Base-by-base conservation (phyloP, 768 basidiomycete species). In the Fomitopsis pulvina region DNA sequence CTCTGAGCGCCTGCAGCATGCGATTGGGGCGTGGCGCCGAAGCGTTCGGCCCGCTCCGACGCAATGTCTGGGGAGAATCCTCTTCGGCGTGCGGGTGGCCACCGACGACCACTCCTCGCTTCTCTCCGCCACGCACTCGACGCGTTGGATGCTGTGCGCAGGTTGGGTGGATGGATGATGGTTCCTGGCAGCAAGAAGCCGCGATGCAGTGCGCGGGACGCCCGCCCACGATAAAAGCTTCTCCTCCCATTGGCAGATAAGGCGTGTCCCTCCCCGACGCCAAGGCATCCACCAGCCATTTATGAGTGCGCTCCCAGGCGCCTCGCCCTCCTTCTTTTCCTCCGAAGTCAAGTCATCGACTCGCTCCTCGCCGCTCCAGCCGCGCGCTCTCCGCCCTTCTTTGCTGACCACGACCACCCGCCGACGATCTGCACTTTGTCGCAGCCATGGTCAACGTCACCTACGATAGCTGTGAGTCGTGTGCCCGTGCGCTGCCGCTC, bases 401-500 rank as follows among this genome's bases (percentile, higher is more conserved):
- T 32, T 14, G 11, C 55, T 47, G 24, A 47, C 49, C 7, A 20
- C 45, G 18, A 18, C 39, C 50, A 18, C 11, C 16, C 37, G 22
- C 46, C 46, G 37, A 48, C 45, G 24, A n/a, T n/a, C n/a, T n/a
- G n/a, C n/a, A n/a, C n/a, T n/a, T 39, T 25, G 24, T 39, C 42
- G 32, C 32, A 45, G 11, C 48, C 52, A 73, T 72, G 71, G 72
- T 72, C 53, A 74, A 76, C 60, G 66, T 62, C 24, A 71, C 71
- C 42, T 76, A 70, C 58, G 68, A 73, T 37, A 50, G 63, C 12
- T 71, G 73, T 72, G 24, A 54, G 71, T 56, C 22, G 37, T 24
- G 40, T 30, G 6, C 26, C 10, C 22, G 32, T 32, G 5, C 24
- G 28, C 30, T 16, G 29, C 48, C 47, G 29, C 32, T 32, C 2